Conservation (phyloP, 495 filamentous ascomycete species). For the Neurospora sp. region DNA sequence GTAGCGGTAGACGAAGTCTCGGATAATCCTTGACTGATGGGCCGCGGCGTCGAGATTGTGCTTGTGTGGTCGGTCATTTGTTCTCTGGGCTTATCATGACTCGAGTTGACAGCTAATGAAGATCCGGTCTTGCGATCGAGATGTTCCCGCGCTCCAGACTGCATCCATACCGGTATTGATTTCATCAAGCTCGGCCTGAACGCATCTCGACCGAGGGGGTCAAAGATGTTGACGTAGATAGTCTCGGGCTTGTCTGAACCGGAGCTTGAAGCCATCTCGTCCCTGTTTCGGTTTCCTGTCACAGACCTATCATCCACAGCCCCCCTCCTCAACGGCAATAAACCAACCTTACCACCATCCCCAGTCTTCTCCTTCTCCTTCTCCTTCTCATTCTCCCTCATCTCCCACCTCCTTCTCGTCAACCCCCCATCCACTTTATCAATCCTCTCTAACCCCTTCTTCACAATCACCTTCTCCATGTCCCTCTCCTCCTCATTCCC, state of each 20-base stretch:
- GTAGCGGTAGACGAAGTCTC: neutral
- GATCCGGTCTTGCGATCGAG: neutral
- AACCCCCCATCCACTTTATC: constrained; percentile 18
- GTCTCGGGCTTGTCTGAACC: constrained; percentile 4
- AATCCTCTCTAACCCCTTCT: constrained; percentile 18
- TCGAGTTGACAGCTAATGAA: neutral
- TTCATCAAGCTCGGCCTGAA: constrained; percentile 36
- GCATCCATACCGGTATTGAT: constrained; percentile 37
- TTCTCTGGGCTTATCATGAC: neutral
- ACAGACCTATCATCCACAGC: neutral
- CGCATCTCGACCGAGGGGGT: constrained; percentile 27
- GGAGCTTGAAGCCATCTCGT: neutral
- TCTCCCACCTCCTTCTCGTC: constrained; percentile 17
- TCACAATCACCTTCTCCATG: constrained; percentile 1
- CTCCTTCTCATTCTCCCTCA: constrained; percentile 2
- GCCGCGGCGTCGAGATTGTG: neutral
- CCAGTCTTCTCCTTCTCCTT: constrained; percentile 9
- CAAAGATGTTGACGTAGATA: constrained; percentile 30
- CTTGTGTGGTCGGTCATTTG: neutral
- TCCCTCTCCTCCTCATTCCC: neutral
- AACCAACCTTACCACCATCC: neutral
- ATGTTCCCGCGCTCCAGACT: constrained; percentile 1
- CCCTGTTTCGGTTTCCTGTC: neutral
- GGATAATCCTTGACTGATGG: neutral
- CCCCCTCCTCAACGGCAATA: neutral